These are phyloP conservation scores for Epicoccum nigrum DNA, from an alignment of 2,329 filamentous ascomycete genomes.

Conservation along the genomic window DNA sequence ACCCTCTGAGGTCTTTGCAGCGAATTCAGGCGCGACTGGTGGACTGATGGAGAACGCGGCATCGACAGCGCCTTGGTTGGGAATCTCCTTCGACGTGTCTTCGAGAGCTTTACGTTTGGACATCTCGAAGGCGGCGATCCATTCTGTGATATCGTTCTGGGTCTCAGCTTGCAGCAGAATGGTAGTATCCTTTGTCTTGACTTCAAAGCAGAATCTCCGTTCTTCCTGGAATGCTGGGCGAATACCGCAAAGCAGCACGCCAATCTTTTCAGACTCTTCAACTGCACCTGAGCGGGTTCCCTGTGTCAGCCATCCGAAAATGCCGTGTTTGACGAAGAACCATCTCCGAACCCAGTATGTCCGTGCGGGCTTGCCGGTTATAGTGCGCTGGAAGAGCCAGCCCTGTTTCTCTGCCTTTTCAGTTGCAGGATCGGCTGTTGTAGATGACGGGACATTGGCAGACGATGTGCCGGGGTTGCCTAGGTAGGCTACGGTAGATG, in stretches of 20 bases:
- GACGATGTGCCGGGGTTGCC: conserved; percentile 67
- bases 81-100: conserved; percentile 63
- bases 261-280: conserved; percentile 94
- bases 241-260: conserved; percentile 90
- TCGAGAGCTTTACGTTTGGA: conserved; percentile 93
- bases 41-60: conserved; percentile 93
- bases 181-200: conserved; percentile 95
- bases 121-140: conserved; percentile 91
- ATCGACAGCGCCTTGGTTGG: conserved; percentile 57
- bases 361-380: conserved; percentile 85
- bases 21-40: conserved; percentile 87
- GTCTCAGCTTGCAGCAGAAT: conserved; percentile 92
- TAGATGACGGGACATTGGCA: conserved; percentile 52
- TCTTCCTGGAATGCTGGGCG: conserved; percentile 92
- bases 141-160: conserved; percentile 88
- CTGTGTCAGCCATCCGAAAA: conserved; percentile 93
- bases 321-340: conserved; percentile 95
- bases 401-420: conserved; percentile 81
- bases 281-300: conserved; percentile 80
- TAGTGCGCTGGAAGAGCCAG: conserved; percentile 84
- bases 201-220: conserved; percentile 94
- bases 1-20: conserved; percentile 75
- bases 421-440: conserved; percentile 58
- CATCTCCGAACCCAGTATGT: conserved; percentile 90
- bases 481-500: conserved; percentile 87